Conservation (phyloP, 495 filamentous ascomycete genomes). For the Usnea hakonensis region DNA sequence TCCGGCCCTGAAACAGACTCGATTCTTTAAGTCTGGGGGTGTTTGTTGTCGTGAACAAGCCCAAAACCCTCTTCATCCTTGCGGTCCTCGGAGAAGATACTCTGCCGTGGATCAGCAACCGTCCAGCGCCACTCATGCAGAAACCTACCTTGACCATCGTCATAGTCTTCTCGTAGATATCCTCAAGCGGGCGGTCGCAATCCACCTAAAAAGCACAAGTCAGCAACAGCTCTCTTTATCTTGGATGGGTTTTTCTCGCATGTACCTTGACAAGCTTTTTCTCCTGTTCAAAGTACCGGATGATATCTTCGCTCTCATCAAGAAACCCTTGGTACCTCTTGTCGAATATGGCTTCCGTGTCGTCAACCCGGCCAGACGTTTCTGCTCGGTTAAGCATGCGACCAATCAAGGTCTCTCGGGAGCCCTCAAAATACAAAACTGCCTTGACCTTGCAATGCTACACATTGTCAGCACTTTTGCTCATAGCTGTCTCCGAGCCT, state of each 20-base stretch:
- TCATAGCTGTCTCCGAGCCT: too few relatives aligned
- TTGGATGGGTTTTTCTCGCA: neutral
- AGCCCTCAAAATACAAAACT: slow-evolving; percentile 6
- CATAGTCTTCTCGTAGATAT: neutral
- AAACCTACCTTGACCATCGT: neutral
- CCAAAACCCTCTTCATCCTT: neutral
- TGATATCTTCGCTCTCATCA: slow-evolving; percentile 14
- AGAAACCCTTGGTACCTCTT: slow-evolving; percentile 5
- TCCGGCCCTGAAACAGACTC: neutral
- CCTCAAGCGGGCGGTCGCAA: neutral
- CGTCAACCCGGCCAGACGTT: slow-evolving; percentile 13
- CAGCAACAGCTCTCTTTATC: neutral
- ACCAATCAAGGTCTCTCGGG: neutral
- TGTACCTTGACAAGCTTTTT: slow-evolving; percentile 8
- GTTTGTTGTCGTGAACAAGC: neutral
- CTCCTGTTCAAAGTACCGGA: neutral
- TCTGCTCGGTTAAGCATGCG: slow-evolving; percentile 7
- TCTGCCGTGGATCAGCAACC: neutral
- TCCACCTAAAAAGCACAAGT: neutral
- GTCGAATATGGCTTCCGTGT: slow-evolving; percentile 12
- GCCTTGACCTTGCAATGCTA: slow-evolving; percentile 11
- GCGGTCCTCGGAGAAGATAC: neutral
- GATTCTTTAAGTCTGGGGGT: neutral
- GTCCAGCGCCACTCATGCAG: neutral
- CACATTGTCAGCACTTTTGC: neutral